Base-by-base conservation (phyloP, 108 stramenopile species). In the Nannochloropsis gaditana region DNA sequence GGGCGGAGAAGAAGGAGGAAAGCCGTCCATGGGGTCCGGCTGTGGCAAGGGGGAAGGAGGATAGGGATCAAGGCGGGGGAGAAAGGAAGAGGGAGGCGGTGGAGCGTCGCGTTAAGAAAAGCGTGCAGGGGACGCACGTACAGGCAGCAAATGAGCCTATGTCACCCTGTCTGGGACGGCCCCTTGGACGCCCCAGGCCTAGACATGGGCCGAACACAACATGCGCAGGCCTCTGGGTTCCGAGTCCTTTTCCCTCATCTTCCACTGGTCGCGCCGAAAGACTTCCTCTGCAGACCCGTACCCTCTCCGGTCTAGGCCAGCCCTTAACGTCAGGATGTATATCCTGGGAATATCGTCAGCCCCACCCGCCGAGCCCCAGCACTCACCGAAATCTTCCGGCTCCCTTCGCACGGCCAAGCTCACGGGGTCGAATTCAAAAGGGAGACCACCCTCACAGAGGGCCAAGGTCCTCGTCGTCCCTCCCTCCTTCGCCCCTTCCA, bases 341-440 rank as follows among this genome's bases (percentile, higher is more conserved):
- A 31, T 0, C 31, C 31, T n/a, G n/a, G n/a, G n/a, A n/a, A n/a
- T n/a, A n/a, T n/a, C n/a, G n/a, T n/a, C 31, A 31, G 31, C 31
- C 31, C 31, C 31, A 31, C 31, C 31, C 31, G 31, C 31, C 31
- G 31, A 31, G 31, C 31, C 31, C 31, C 47, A 10, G 10, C 47
- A 15, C 47, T 50, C 15, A 50, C 47, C 47, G 15, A 50, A 50
- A 10, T 11, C 10, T 50, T 50, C 47, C 1, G 47, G 47, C 47
- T 50, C 47, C 15, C 11, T 15, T 15, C 15, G 47, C 47, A 50
- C 47, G 47, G 10, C 80, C 43, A 85, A 80, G 2, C 80, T 85
- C 80, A 47, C 80, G 10, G 85, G 85, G 81, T 85, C 85, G 9
- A 85, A 42, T 45, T 85, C 85, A 19, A 43, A 17, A 9, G 85